Base-by-base conservation (phyloP, 1,284 basidiomycete species). In the Leccinum brunneo-olivaceum region DNA sequence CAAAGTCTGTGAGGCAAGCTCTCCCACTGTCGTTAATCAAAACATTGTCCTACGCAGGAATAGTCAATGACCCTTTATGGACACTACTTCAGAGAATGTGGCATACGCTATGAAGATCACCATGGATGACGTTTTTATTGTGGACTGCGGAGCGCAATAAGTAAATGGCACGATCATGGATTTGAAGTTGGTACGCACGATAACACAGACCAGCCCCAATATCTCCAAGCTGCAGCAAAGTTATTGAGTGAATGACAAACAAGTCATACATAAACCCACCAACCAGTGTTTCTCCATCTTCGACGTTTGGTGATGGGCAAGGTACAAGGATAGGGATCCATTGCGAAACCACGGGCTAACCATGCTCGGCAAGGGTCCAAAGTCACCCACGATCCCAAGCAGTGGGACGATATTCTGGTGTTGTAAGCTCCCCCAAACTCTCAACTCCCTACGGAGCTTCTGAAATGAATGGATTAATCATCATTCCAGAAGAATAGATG, bases 1-100 rank as follows among this genome's bases (percentile, higher is more conserved):
- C 69, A 39, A 69, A 71, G 43, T 70, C 68, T 0, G 53, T 44
- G 12, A 60, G 42, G 16, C 58, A 52, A 37, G 60, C 58, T 14
- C 45, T 48, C 11, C 56, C 58, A n/a, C 48, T 5, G 6, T 51
- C 52, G 29, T 52, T 42, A 10, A 60, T 50, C 14, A 60, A 34
- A 41, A 60, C 47, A 38, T 63, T 64, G n/a, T 27, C 60, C 62
- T 64, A n/a, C 14, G 12, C 12, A 40, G 21, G 33, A 36, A 35
- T 1, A 15, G 23, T 53, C 14, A 41, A 30, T 33, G 14, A 4
- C 29, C 16, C 4, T 37, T 23, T 9, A 15, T 1, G 16, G 23
- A 39, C 2, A 1, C 11, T 4, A n/a, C n/a, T 20, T 35, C 12
- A 20, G 20, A 2, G 5, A 19, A n/a, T n/a, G 10, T 10, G 16